phyloP scores from a whole-genome alignment of 208 protist genomes.

The Tritrichomonas foetus region DNA sequence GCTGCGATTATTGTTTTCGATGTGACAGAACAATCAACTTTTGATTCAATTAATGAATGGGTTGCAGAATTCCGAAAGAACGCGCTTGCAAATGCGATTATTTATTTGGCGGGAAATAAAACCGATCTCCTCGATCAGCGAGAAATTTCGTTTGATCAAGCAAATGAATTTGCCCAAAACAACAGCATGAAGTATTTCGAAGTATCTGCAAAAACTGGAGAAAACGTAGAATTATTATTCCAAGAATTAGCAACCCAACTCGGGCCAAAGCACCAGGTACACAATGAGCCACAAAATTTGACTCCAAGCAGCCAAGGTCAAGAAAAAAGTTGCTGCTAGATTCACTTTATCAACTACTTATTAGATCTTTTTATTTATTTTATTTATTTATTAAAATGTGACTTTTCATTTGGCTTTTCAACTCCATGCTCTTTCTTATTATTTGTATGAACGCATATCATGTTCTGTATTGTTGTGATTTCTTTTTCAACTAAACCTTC shows the following conservation, averaged over 20 bases:
- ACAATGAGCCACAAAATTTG: too few species aligned
- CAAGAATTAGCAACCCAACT: neutral
- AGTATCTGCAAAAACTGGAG: slow-evolving; percentile 20
- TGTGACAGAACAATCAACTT: neutral
- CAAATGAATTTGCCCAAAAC: neutral
- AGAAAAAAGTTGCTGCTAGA: too few species aligned
- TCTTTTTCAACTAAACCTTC: too few species aligned
- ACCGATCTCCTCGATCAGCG: slow-evolving; percentile 7
- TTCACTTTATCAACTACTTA: too few species aligned
- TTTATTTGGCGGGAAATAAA: slow-evolving; percentile 38
- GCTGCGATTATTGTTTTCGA: slow-evolving; percentile 27
- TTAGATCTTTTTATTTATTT: too few species aligned
- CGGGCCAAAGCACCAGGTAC: too few species aligned
- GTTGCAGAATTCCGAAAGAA: neutral
- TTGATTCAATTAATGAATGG: slow-evolving; percentile 23
- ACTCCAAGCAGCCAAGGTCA: too few species aligned
- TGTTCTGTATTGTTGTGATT: too few species aligned
- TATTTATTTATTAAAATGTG: too few species aligned
- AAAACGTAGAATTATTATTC: slow-evolving; percentile 19
- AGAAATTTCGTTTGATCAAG: neutral
- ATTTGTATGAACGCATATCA: too few species aligned
- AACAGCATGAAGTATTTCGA: neutral
- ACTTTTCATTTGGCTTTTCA: too few species aligned
- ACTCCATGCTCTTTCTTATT: too few species aligned
- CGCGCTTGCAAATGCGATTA: neutral